Evolutionary conservation across 2,329 filamentous ascomycete species (phyloP).

Genomic region (Fusarium nisikadoi): DNA sequence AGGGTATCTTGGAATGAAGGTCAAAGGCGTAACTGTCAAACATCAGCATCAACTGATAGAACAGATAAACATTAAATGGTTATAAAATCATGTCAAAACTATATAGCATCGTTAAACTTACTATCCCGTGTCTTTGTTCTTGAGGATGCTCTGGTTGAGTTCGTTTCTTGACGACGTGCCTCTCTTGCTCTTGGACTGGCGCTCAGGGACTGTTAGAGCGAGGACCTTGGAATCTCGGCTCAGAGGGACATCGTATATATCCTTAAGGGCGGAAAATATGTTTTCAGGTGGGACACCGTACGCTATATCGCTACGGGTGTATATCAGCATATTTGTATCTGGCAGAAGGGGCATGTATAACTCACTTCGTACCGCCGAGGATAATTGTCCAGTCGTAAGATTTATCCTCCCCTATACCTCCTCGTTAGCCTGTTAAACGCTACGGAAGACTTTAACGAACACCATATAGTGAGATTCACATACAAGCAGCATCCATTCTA

Average conservation of each 20-base stretch:
- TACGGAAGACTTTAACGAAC: neutral
- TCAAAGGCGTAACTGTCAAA: conserved; percentile 66
- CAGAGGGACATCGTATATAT: conserved; percentile 63
- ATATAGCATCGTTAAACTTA: conserved; percentile 50
- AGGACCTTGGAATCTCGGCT: conserved; percentile 65
- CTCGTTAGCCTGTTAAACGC: neutral
- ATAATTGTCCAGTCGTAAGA: conserved; percentile 70
- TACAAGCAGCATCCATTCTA: conserved; percentile 52
- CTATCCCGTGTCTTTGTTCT: conserved; percentile 61
- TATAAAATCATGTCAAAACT: neutral
- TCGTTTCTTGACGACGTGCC: conserved; percentile 52
- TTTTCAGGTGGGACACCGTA: conserved; percentile 50
- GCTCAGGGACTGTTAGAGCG: conserved; percentile 71
- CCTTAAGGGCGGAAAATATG: conserved; percentile 61
- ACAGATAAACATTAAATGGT: neutral
- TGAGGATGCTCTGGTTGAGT: conserved; percentile 65
- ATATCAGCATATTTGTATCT: neutral
- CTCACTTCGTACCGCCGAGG: conserved; percentile 71
- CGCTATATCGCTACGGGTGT: conserved; percentile 60
- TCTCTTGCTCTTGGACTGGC: conserved; percentile 43
- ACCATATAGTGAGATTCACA: neutral
- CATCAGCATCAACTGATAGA: neutral
- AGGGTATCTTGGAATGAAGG: conserved; percentile 65
- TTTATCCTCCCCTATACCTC: conserved; percentile 32
- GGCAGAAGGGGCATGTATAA: neutral